These are phyloP conservation scores for Hemileccinum rubropunctum DNA, from an alignment of 768 basidiomycete genomes.

Conservation along the genomic window DNA sequence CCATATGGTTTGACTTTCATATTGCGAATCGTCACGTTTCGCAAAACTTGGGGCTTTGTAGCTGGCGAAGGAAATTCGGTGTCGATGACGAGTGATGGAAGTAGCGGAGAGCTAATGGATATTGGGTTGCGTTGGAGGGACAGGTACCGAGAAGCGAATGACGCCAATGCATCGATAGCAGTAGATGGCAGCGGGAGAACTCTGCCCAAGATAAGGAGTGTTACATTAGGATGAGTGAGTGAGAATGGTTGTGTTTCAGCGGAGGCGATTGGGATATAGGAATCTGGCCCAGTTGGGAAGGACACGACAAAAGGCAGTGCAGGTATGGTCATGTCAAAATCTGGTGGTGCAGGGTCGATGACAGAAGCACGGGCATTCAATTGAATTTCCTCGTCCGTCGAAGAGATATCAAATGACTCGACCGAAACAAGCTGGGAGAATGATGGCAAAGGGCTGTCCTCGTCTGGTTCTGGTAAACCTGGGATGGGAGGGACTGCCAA, in stretches of 20 bases:
- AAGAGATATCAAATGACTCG: slow-evolving; percentile 49
- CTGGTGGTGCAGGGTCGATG: slow-evolving; percentile 53
- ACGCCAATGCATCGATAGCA: slow-evolving; percentile 44
- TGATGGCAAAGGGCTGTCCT: slow-evolving; percentile 48
- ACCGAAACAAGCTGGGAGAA: slow-evolving; percentile 60
- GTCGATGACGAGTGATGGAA: slow-evolving; percentile 45
- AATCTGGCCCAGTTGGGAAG: slow-evolving; percentile 35
- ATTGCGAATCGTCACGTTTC: slow-evolving; percentile 68
- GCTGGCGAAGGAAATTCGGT: slow-evolving; percentile 64
- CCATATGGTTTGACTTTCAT: slow-evolving; percentile 65
- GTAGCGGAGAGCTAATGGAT: slow-evolving; percentile 52
- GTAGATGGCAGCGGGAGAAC: slow-evolving; percentile 53
- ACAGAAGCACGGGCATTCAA: slow-evolving; percentile 55
- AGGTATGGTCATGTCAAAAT: slow-evolving; percentile 50
- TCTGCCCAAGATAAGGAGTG: slow-evolving; percentile 52
- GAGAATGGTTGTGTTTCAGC: slow-evolving; percentile 54
- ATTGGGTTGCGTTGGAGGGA: slow-evolving; percentile 56
- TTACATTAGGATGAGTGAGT: slow-evolving; percentile 67
- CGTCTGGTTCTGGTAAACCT: slow-evolving; percentile 61
- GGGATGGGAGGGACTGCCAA: slow-evolving; percentile 60
- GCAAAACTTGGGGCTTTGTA: slow-evolving; percentile 63
- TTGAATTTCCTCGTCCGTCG: slow-evolving; percentile 34
- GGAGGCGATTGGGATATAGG: slow-evolving; percentile 47
- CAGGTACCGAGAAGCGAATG: slow-evolving; percentile 64
- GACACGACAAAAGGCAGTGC: slow-evolving; percentile 61